phyloP scores from a whole-genome alignment of 805 yeast species.

The Pichia kluyveri region DNA sequence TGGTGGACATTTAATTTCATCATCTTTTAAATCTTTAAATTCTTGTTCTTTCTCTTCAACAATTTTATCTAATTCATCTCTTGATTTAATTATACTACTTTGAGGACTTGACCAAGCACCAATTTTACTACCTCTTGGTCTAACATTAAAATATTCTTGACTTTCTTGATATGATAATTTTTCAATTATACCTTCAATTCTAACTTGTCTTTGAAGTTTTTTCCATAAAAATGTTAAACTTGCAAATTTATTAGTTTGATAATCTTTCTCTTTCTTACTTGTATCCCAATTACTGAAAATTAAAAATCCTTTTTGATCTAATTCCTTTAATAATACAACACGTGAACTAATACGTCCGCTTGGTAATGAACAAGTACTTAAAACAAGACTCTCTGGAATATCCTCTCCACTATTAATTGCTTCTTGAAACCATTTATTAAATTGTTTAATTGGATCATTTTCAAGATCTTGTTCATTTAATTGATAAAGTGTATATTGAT shows the following conservation, averaged over 20 bases:
- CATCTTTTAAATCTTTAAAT: constrained; percentile 45
- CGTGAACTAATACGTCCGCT: constrained; percentile 86
- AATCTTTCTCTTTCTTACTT: constrained; percentile 72
- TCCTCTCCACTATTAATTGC: constrained; percentile 48
- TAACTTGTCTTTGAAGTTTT: constrained; percentile 79
- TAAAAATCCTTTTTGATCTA: constrained; percentile 77
- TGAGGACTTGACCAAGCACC: constrained; percentile 99
- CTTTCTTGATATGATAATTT: constrained; percentile 64
- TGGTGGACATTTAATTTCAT: constrained; percentile 81
- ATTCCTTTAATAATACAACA: constrained; percentile 78
- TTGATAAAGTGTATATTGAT: constrained; percentile 69
- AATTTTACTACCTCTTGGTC: constrained; percentile 88
- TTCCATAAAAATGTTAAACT: constrained; percentile 91
- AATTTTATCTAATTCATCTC: constrained; percentile 55
- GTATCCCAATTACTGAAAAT: constrained; percentile 88
- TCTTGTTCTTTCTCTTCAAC: constrained; percentile 40
- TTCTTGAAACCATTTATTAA: constrained; percentile 76
- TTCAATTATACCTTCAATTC: constrained; percentile 83
- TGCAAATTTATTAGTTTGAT: constrained; percentile 65
- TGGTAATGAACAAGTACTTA: constrained; percentile 85
- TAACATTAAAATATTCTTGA: constrained; percentile 67
- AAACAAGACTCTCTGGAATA: constrained; percentile 75
- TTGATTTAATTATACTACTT: constrained; percentile 44
- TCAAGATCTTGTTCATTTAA: constrained; percentile 46
- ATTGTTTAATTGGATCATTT: constrained; percentile 63